Conservation (phyloP, 495 filamentous ascomycete species). For the Penicillium waksmanii region DNA sequence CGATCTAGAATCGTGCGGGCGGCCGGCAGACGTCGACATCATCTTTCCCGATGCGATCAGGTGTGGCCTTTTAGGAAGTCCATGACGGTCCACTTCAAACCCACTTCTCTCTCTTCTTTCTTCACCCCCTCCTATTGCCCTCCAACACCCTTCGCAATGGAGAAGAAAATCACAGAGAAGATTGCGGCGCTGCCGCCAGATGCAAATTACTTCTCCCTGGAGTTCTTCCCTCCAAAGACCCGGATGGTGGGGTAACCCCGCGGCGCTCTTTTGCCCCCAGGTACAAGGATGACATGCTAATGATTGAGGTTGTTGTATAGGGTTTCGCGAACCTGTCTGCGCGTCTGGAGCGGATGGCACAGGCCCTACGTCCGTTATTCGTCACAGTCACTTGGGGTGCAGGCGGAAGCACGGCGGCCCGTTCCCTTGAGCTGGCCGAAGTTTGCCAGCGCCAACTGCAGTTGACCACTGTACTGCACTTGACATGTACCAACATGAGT, state of each 20-base stretch:
- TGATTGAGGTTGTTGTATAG: slow-evolving; percentile 37
- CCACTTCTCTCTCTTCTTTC: slow-evolving; percentile 23
- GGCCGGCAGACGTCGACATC: slow-evolving; percentile 26
- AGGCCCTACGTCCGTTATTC: slow-evolving; percentile 86
- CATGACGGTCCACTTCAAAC: slow-evolving; percentile 34
- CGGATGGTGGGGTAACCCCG: slow-evolving; percentile 65
- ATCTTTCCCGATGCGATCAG: slow-evolving; percentile 24
- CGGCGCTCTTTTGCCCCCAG: slow-evolving; percentile 10
- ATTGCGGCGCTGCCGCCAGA: slow-evolving; percentile 85
- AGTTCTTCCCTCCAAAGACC: slow-evolving; percentile 99
- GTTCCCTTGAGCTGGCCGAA: slow-evolving; percentile 93
- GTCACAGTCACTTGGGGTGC: slow-evolving; percentile 99
- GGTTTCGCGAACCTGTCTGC: slow-evolving; percentile 90
- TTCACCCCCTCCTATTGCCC: slow-evolving; percentile 24
- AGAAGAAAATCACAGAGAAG: slow-evolving; percentile 91
- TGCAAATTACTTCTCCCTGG: slow-evolving; percentile 89
- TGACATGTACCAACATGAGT: slow-evolving; percentile 98
- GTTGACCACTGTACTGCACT: slow-evolving; percentile 91
- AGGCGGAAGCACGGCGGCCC: slow-evolving; percentile 85
- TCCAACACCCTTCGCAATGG: slow-evolving; percentile 44
- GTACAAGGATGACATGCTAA: slow-evolving; percentile 22
- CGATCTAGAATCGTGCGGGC: slow-evolving; percentile 1
- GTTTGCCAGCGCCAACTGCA: slow-evolving; percentile 90
- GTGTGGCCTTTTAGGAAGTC: slow-evolving; percentile 16
- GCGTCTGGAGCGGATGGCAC: slow-evolving; percentile 93